These are phyloP conservation scores for Sutorius eximius DNA, from an alignment of 1,284 basidiomycete genomes.

Conservation along the genomic window DNA sequence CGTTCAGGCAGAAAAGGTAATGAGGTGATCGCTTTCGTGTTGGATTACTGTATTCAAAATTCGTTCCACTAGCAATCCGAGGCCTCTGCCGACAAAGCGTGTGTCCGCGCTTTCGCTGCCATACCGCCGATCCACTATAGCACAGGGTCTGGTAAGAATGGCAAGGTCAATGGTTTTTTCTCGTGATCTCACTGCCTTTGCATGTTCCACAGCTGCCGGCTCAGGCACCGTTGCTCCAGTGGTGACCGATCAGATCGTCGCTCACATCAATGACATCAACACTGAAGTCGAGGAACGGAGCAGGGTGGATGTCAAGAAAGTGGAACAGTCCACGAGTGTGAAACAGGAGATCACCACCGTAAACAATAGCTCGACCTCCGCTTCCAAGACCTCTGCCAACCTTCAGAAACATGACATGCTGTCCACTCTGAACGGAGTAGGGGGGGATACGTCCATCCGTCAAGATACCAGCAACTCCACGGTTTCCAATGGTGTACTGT, in stretches of 20 bases:
- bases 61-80: not conserved
- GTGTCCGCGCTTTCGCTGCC: not conserved
- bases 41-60: not conserved
- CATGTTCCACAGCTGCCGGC: not conserved
- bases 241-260: not conserved
- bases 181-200: not conserved
- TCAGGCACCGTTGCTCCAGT: not conserved
- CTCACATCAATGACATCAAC: not conserved
- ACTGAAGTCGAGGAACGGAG: not conserved
- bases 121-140: not conserved
- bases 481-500: too few relatives aligned
- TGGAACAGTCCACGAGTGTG: not conserved
- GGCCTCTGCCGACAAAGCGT: not conserved
- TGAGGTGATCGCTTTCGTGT: not conserved
- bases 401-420: too few relatives aligned
- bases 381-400: too few relatives aligned
- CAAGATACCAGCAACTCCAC: too few relatives aligned
- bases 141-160: conserved; percentile 1
- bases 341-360: not conserved
- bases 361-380: too few relatives aligned
- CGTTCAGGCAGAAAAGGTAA: not conserved
- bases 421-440: too few relatives aligned
- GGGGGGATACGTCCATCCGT: too few relatives aligned
- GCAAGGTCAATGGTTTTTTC: not conserved
- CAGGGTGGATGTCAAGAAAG: not conserved